Base-by-base conservation (phyloP, 805 yeast genomes). In the Teunomyces pallodes region DNA sequence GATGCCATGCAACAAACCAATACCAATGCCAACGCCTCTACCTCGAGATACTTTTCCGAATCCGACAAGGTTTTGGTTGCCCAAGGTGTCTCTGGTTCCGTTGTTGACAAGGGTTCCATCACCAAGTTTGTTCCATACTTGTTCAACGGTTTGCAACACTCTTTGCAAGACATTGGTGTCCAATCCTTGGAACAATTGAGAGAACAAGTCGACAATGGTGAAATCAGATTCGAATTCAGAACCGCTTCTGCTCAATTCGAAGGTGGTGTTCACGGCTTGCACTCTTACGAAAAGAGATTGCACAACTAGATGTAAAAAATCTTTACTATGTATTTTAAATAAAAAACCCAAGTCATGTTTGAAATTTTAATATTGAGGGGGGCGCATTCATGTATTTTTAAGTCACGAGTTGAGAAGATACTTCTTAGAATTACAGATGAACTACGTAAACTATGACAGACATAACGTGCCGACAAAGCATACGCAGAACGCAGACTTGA, bases 201-300 rank as follows among this genome's bases (percentile, higher is more conserved):
- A 65, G 72, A 72, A 50, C 70, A 77, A 42, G 92, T 88, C 52
- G 76, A 75, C 61, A 54, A 60, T 48, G 96, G 96, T 58, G 75
- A 72, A 29, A 85, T 90, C 54, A 85, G 99, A 77, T 94, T 94
- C 66, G 99, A 94, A 78, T 84, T 86, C 74, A 90, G 99, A 83
- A 91, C 98, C 59, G 96, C 98, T 44, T 88, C 97, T 65, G 97
- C 99, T 55, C 99, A 94, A 81, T 80, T 90, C 57, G 99, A 94
- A 78, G 99, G 99, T 79, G 98, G 98, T 73, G 92, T 94, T 54
- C 87, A 90, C 75, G 91, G 96, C 66, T 82, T 94, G 74, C 90
- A 90, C 80, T 91, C 97, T 50, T 94, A 88, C 70, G 99, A 94
- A 77, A 94, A 94, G 83, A 90, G 96, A 75, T 79, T 94, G 68